Base-by-base conservation (phyloP, 2,329 filamentous ascomycete genomes). In the Pyricularia grisea region DNA sequence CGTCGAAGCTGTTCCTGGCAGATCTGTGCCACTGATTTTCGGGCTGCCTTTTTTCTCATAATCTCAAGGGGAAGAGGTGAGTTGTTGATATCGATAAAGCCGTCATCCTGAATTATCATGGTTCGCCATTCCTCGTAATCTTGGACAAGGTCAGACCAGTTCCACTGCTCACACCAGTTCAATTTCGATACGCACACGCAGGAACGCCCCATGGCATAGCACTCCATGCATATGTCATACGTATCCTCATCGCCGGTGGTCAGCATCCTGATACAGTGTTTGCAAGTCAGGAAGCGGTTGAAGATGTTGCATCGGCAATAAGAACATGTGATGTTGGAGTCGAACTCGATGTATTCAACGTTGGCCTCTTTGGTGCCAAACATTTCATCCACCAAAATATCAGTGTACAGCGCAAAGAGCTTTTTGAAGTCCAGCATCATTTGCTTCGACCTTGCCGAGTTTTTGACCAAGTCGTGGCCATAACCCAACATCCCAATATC, bases 161-260 rank as follows among this genome's bases (percentile, higher is more conserved):
- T 82, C 85, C 94, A 97, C 76, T 98, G 95, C 76, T 99, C 94
- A 67, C 92, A 93, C 94, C 94, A 99, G 71, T 87, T 88, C 12
- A 97, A 85, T 12, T 88, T 89, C 3, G 94, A 97, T 67, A 97
- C 86, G 75, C 95, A 99, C 3, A 87, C 88, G 76, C 95, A 99
- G 65, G 94, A 97, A 67, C 95, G 88, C 27, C 95, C 95, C 91
- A 98, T 97, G n/a, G 89, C 91, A 76, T 97, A 99, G 76, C 95
- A 99, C 73, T 99, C 95, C 92, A 99, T 94, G 76, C 95, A 99
- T 27, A 99, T 85, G 77, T 99, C 95, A 76, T 98, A 99, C 0
- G 92, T 92, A 75, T 98, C 92, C 69, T 93, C 90, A 20, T 85
- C 87, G 36, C 88, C 91, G 70, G 86, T 85, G 12, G 86, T 82